Conservation (phyloP, 805 yeast species). For the Diddensiella transvaalensis region DNA sequence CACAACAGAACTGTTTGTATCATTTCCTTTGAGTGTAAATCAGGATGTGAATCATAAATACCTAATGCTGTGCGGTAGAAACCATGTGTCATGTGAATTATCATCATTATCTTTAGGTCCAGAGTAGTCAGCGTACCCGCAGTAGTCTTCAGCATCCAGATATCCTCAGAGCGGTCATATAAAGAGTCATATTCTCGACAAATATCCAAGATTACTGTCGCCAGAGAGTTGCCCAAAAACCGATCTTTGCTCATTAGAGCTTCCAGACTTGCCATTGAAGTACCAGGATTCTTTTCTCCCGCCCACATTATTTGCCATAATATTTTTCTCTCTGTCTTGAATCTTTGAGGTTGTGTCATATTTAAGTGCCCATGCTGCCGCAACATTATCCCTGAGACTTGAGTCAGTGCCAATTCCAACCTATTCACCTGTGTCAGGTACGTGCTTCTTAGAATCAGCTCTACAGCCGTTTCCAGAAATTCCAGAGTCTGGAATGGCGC, state of each 20-base stretch:
- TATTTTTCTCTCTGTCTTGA: background rate
- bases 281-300: background rate
- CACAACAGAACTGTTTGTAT: slow-evolving; percentile 47
- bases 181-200: slow-evolving; percentile 1
- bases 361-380: slow-evolving; percentile 2
- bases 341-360: background rate
- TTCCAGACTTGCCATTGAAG: background rate
- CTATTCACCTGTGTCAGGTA: background rate
- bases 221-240: slow-evolving; percentile 11
- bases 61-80: slow-evolving; percentile 27
- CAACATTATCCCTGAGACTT: background rate
- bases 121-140: slow-evolving; percentile 14
- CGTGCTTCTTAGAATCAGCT: background rate
- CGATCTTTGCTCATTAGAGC: background rate
- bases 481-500: background rate
- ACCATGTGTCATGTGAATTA: slow-evolving; percentile 22
- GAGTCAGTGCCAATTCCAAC: background rate
- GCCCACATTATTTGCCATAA: background rate
- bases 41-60: slow-evolving; percentile 37
- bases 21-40: slow-evolving; percentile 46
- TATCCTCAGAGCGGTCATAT: slow-evolving; percentile 17
- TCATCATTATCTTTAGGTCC: slow-evolving; percentile 29
- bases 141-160: slow-evolving; percentile 36
- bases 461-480: background rate
- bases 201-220: slow-evolving; percentile 14